phyloP scores from a whole-genome alignment of 139 green algal species.

The Bryopsis sp. region DNA sequence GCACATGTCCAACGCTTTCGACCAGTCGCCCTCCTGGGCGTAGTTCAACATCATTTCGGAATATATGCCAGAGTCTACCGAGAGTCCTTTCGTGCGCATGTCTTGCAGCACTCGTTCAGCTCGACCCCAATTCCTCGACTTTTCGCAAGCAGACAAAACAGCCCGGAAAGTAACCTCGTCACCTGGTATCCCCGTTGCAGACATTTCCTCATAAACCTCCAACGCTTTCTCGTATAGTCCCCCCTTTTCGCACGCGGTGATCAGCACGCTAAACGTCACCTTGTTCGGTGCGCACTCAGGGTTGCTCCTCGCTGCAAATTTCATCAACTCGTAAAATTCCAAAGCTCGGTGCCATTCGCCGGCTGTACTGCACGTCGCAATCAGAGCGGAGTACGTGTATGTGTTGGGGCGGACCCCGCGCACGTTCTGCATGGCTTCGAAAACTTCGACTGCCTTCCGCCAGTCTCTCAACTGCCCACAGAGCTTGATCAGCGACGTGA shows the following conservation, averaged over 20 bases:
- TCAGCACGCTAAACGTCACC: slow-evolving; percentile 47
- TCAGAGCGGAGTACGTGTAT: slow-evolving; percentile 30
- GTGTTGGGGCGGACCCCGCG: slow-evolving; percentile 3
- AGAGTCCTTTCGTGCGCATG: slow-evolving; percentile 2
- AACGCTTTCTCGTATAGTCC: slow-evolving; percentile 69
- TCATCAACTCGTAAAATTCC: slow-evolving; percentile 51
- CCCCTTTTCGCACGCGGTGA: slow-evolving; percentile 44
- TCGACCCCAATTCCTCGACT: not conserved
- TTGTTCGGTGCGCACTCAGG: slow-evolving; percentile 34
- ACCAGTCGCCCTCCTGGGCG: slow-evolving; percentile 9
- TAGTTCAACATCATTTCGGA: slow-evolving; percentile 12
- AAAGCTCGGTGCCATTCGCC: slow-evolving; percentile 57
- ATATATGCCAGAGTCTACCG: not conserved
- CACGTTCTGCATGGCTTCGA: slow-evolving; percentile 14
- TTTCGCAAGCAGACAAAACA: slow-evolving; percentile 12
- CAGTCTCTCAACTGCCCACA: slow-evolving; percentile 13
- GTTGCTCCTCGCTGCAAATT: slow-evolving; percentile 28
- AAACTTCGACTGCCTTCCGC: slow-evolving; percentile 13
- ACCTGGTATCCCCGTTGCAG: not conserved
- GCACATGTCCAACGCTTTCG: slow-evolving; percentile 2
- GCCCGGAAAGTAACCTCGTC: slow-evolving; percentile 11
- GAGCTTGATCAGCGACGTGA: slow-evolving; percentile 14
- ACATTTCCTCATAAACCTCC: slow-evolving; percentile 13
- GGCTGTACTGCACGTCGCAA: slow-evolving; percentile 44
- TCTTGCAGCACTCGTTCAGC: slow-evolving; percentile 2